phyloP scores from a whole-genome alignment of 1,139 yeast genomes.

The Yamadazyma taylorii region DNA sequence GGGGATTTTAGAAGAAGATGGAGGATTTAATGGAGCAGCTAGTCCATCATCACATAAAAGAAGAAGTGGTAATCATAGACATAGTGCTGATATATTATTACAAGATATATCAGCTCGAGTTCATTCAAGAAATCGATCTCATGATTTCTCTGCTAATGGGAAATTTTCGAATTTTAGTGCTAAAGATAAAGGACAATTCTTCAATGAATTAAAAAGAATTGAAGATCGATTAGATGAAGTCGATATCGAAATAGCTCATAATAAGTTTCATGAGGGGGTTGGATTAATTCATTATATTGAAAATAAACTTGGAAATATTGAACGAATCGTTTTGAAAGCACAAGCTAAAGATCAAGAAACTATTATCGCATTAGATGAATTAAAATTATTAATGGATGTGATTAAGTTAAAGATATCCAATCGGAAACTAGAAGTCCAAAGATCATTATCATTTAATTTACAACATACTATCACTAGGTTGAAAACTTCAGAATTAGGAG shows the following conservation, averaged over 20 bases:
- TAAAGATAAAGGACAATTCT: conserved; percentile 30
- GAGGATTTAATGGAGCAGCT: conserved; percentile 10
- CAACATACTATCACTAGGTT: conserved; percentile 36
- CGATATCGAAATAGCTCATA: conserved; percentile 65
- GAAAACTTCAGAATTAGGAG: conserved; percentile 32
- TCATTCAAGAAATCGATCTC: conserved; percentile 54
- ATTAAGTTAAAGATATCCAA: conserved; percentile 39
- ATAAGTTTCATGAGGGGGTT: conserved; percentile 55
- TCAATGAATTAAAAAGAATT: conserved; percentile 48
- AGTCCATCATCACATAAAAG: conserved; percentile 17
- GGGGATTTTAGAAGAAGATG: conserved; percentile 30
- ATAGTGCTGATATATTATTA: conserved; percentile 41
- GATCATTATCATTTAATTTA: conserved; percentile 39
- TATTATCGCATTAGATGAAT: conserved; percentile 28
- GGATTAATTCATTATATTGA: conserved; percentile 49
- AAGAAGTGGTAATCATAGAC: conserved; percentile 30
- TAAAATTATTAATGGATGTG: conserved; percentile 42
- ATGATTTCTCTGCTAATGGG: conserved; percentile 37
- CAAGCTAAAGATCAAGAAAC: conserved; percentile 15
- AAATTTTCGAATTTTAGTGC: conserved; percentile 16
- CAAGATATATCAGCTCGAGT: conserved; percentile 57
- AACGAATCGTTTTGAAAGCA: conserved; percentile 15
- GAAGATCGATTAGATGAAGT: conserved; percentile 67
- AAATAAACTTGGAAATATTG: conserved; percentile 28
- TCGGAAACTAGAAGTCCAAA: conserved; percentile 39